These are phyloP conservation scores for Lizanozyma gosingica DNA, from an alignment of 1,139 yeast species.

Conservation along the genomic window DNA sequence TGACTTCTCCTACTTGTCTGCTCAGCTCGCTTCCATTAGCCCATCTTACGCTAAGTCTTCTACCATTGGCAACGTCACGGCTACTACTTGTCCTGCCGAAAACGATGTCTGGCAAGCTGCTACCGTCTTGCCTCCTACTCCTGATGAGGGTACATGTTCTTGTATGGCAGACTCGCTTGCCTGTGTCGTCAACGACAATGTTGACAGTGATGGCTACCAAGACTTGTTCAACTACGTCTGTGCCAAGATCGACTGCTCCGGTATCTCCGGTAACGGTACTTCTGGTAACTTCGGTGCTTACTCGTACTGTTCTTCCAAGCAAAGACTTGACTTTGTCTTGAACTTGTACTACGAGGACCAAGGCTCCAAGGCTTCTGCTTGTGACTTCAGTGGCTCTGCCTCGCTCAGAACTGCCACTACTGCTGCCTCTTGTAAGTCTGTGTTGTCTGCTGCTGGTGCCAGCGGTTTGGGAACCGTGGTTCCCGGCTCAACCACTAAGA, in stretches of 20 bases:
- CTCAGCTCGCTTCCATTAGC: constrained; percentile 39
- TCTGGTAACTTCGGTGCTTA: constrained; percentile 32
- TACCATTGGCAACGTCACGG: constrained; percentile 16
- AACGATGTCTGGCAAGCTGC: constrained; percentile 32
- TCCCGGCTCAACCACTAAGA: constrained; percentile 11
- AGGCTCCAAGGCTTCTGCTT: constrained; percentile 21
- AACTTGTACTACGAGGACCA: constrained; percentile 30
- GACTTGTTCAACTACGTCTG: constrained; percentile 27
- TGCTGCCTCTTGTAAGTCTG: constrained; percentile 24
- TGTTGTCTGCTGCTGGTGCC: constrained; percentile 10
- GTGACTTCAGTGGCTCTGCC: constrained; percentile 36
- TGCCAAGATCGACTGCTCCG: constrained; percentile 26
- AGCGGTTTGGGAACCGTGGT: constrained; percentile 3
- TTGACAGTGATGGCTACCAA: constrained; percentile 23
- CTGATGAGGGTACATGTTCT: constrained; percentile 29
- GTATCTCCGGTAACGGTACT: constrained; percentile 27
- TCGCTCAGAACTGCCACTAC: constrained; percentile 20
- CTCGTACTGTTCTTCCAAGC: constrained; percentile 31
- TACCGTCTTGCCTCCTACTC: constrained; percentile 36
- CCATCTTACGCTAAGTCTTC: constrained; percentile 25
- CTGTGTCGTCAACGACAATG: constrained; percentile 28
- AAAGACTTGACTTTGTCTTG: constrained; percentile 31
- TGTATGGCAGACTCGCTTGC: constrained; percentile 26
- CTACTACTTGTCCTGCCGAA: constrained; percentile 28
- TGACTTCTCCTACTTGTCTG: constrained; percentile 51